These are phyloP conservation scores for Eucalyptus marginata DNA, from an alignment of 345 rosid genomes.

Conservation along the genomic window DNA sequence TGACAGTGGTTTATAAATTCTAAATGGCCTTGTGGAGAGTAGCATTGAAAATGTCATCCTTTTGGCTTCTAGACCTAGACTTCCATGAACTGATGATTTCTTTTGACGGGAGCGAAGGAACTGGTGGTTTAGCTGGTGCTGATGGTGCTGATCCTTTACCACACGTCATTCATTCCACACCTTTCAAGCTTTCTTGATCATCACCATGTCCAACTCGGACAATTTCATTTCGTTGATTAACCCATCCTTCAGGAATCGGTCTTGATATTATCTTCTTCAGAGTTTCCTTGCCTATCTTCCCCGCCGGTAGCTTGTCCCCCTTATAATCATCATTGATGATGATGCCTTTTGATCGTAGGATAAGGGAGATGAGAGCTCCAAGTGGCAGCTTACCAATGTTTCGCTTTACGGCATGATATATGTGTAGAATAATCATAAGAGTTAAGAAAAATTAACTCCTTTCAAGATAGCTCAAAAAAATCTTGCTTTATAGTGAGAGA, in stretches of 20 bases:
- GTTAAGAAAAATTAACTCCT: background rate
- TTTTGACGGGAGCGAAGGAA: background rate
- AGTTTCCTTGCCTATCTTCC: background rate
- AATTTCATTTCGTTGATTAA: too few species aligned
- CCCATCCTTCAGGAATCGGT: background rate
- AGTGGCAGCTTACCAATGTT: background rate
- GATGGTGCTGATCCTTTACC: background rate
- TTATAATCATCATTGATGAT: background rate
- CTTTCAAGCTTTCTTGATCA: background rate
- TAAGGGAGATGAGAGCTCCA: background rate
- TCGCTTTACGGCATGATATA: background rate
- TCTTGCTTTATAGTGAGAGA: background rate
- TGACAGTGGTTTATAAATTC: background rate
- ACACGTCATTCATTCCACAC: background rate
- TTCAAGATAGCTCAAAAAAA: background rate
- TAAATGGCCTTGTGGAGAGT: background rate
- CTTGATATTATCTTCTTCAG: background rate
- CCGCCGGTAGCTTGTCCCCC: background rate
- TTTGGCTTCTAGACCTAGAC: background rate
- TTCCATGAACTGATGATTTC: background rate
- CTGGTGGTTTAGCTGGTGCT: background rate
- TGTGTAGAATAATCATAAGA: background rate
- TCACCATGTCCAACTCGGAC: background rate
- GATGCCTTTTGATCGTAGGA: background rate
- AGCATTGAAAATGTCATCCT: background rate